Conservation (phyloP, 2,329 filamentous ascomycete species). For the Paramyrothecium roridum region DNA sequence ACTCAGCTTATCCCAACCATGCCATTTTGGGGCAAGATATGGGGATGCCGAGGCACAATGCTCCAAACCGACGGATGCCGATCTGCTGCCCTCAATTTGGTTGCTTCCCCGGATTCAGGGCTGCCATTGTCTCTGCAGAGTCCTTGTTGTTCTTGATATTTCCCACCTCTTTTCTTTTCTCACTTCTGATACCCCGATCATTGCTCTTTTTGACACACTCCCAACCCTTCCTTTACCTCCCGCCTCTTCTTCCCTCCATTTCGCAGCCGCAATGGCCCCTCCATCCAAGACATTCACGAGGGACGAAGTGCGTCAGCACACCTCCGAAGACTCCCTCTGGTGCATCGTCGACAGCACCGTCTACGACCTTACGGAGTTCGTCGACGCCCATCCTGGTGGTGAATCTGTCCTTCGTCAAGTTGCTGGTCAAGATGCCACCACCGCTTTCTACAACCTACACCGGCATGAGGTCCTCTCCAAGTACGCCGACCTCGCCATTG, state of each 20-base stretch:
- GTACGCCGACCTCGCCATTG: constrained; percentile 72
- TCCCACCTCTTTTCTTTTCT: background rate
- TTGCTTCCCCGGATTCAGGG: background rate
- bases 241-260: background rate
- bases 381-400: constrained; percentile 82
- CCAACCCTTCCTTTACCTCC: background rate
- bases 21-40: background rate
- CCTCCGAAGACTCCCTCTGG: constrained; percentile 72
- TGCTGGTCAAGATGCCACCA: constrained; percentile 77
- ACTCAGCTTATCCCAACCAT: background rate
- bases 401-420: constrained; percentile 76
- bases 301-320: constrained; percentile 71
- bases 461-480: constrained; percentile 84
- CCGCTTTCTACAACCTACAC: constrained; percentile 88
- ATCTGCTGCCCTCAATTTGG: background rate
- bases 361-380: constrained; percentile 82
- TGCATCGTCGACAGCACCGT: constrained; percentile 84
- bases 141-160: background rate
- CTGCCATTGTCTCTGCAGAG: background rate
- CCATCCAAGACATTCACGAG: constrained; percentile 52
- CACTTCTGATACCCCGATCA: background rate
- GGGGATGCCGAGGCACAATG: constrained; percentile 9
- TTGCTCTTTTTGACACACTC: background rate
- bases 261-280: constrained; percentile 25
- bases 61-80: background rate